A percentile compares a stretch with the other conserved stretches of the same genome.
Evolutionary conservation across 768 basidiomycete genomes (phyloP).

Genomic region (Coprinopsis sp.): DNA sequence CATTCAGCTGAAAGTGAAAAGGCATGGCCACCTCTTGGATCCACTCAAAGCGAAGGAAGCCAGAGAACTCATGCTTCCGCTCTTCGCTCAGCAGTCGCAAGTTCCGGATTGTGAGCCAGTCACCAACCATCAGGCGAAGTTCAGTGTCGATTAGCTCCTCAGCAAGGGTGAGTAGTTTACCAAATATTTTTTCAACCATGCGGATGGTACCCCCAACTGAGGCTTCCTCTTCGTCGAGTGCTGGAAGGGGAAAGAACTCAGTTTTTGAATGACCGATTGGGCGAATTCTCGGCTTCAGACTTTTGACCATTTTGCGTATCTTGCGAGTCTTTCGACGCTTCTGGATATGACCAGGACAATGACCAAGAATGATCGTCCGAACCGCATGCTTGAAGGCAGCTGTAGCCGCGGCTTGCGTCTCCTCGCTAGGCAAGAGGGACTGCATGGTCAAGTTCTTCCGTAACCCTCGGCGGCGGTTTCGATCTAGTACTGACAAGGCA

Average conservation of each 20-base stretch:
- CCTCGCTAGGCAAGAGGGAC: not conserved
- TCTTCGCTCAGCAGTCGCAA: slow-evolving; percentile 11
- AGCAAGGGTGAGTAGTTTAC: slow-evolving; percentile 2
- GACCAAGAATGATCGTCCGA: slow-evolving; percentile 4
- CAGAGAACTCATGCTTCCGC: not conserved
- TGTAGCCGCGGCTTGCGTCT: not conserved
- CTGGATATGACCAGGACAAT: not conserved
- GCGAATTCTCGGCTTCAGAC: slow-evolving; percentile 5
- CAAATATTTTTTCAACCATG: slow-evolving; percentile 12
- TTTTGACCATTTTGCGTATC: not conserved
- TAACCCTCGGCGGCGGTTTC: not conserved
- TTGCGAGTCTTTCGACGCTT: not conserved
- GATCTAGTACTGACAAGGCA: slow-evolving; percentile 7
- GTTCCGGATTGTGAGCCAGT: slow-evolving; percentile 12
- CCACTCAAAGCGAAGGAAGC: slow-evolving; percentile 9
- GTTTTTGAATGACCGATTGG: slow-evolving; percentile 8
- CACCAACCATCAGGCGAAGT: slow-evolving; percentile 8
- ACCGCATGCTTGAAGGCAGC: slow-evolving; percentile 11
- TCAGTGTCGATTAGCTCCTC: slow-evolving; percentile 6
- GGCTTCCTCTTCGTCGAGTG: slow-evolving; percentile 11
- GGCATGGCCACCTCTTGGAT: slow-evolving; percentile 14
- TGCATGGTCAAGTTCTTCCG: slow-evolving; percentile 3
- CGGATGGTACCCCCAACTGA: slow-evolving; percentile 8
- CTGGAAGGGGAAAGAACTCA: slow-evolving; percentile 10
- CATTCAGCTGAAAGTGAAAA: slow-evolving; percentile 14